Evolutionary conservation across 768 basidiomycete species (phyloP).

Genomic region (Tylopilus subfusipes): DNA sequence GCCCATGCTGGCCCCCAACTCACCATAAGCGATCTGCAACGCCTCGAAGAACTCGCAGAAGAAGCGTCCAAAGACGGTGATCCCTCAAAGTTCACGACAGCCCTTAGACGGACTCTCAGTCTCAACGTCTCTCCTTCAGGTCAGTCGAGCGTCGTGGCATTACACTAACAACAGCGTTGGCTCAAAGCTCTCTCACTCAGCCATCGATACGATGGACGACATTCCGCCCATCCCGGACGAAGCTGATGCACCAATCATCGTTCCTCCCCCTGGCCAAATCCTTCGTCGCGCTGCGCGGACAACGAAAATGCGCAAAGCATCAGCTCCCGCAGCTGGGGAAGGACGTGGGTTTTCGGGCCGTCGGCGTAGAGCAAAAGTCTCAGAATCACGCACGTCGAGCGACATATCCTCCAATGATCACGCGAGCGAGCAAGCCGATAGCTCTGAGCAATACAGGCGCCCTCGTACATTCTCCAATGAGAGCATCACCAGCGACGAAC

Average conservation of each 20-base stretch:
- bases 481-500: conserved; percentile 39
- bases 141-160: conserved; percentile 40
- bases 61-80: conserved; percentile 83
- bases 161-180: conserved; percentile 7
- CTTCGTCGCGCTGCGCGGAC: conserved; percentile 81
- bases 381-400: conserved; percentile 59
- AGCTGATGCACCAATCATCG: conserved; percentile 84
- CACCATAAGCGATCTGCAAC: conserved; percentile 92
- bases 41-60: conserved; percentile 88
- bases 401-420: conserved; percentile 56
- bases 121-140: conserved; percentile 82
- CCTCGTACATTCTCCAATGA: conserved; percentile 35
- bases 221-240: conserved; percentile 71
- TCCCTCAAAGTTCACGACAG: conserved; percentile 71
- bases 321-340: conserved; percentile 68
- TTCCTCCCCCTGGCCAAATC: conserved; percentile 81
- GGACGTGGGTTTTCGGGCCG: conserved; percentile 72
- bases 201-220: conserved; percentile 64
- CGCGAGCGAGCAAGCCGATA: conserved; percentile 61
- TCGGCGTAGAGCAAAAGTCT: conserved; percentile 25
- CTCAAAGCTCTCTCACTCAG: conserved; percentile 37
- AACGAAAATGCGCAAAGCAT: conserved; percentile 91
- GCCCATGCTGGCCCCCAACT: conserved; percentile 75
- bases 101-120: conserved; percentile 83
- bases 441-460: conserved; percentile 37